A percentile compares a stretch with the other conserved stretches of the same genome.
phyloP scores from a whole-genome alignment of 495 filamentous ascomycete species.

The Aspergillus heteromorphus region DNA sequence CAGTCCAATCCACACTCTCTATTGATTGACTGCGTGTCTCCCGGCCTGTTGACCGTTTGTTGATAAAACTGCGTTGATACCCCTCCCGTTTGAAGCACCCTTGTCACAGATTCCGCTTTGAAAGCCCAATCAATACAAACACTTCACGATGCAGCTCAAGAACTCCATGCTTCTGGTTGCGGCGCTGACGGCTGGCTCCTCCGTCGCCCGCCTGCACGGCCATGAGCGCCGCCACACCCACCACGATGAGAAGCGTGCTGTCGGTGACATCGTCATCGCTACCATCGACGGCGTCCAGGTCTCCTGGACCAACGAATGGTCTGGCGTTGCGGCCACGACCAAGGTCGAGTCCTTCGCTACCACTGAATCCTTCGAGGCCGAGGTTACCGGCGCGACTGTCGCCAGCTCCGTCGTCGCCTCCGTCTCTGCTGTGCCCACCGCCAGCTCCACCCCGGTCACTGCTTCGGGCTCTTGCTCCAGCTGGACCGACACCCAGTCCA shows the following conservation, averaged over 20 bases:
- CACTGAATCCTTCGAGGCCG: constrained; percentile 12
- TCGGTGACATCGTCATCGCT: constrained; percentile 48
- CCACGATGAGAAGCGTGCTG: constrained; percentile 35
- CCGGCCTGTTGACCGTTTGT: background rate
- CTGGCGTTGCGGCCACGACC: constrained; percentile 30
- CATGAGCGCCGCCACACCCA: constrained; percentile 44
- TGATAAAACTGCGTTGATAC: background rate
- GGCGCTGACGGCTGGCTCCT: constrained; percentile 39
- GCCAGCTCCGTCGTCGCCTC: constrained; percentile 11
- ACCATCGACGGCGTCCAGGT: constrained; percentile 57
- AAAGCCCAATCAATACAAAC: constrained; percentile 5
- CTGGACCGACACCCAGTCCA: constrained; percentile 23
- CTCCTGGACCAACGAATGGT: constrained; percentile 62
- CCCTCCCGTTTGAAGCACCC: background rate
- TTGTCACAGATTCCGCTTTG: background rate
- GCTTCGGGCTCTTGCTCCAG: constrained; percentile 17
- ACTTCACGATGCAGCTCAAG: constrained; percentile 37
- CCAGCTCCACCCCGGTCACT: constrained; percentile 12
- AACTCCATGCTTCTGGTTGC: constrained; percentile 35
- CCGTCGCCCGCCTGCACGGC: constrained; percentile 39
- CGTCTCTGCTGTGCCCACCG: constrained; percentile 15
- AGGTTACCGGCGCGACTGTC: constrained; percentile 9
- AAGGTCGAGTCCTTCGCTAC: constrained; percentile 2
- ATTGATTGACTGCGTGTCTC: constrained; percentile 6
- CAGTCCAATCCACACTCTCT: constrained; percentile 16